A percentile compares a stretch with the other conserved stretches of the same genome.
These are phyloP conservation scores for Diaporthe aspalathi DNA, from an alignment of 2,329 filamentous ascomycete species.

Conservation along the genomic window DNA sequence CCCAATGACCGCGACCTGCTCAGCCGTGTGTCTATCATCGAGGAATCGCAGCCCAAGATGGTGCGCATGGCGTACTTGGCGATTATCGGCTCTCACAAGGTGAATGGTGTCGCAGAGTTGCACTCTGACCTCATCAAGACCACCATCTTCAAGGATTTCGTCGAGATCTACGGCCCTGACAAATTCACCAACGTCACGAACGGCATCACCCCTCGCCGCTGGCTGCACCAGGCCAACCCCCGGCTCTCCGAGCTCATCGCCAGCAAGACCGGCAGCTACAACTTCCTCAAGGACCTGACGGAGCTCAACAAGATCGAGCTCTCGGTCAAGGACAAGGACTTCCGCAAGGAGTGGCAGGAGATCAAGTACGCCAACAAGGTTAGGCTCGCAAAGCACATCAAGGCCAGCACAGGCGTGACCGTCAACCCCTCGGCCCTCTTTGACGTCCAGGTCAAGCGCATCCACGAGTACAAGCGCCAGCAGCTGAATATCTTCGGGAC, in stretches of 20 bases:
- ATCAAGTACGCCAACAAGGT: constrained; percentile 98
- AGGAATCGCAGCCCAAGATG: constrained; percentile 97
- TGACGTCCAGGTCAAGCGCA: constrained; percentile 98
- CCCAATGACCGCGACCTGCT: constrained; percentile 91
- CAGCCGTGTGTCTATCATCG: constrained; percentile 91
- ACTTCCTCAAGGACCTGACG: constrained; percentile 91
- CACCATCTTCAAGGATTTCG: constrained; percentile 99
- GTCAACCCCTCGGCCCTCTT: constrained; percentile 92
- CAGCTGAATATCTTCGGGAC: constrained; percentile 99
- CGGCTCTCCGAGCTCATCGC: constrained; percentile 91
- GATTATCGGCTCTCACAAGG: constrained; percentile 97
- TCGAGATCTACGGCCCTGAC: constrained; percentile 92
- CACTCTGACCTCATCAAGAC: constrained; percentile 98
- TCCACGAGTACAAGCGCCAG: constrained; percentile 99
- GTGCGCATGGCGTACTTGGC: constrained; percentile 96
- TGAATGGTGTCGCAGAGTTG: constrained; percentile 97
- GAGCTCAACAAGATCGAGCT: constrained; percentile 86
- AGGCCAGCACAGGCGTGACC: constrained; percentile 79
- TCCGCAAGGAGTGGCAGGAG: constrained; percentile 93
- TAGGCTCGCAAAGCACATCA: constrained; percentile 90
- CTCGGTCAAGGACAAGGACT: constrained; percentile 86
- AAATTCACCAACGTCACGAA: constrained; percentile 99
- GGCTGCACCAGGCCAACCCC: constrained; percentile 98
- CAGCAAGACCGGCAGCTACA: constrained; percentile 84
- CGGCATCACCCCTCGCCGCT: constrained; percentile 93